These are phyloP conservation scores for Schoenoplectus tabernaemontani DNA, from an alignment of 202 grass and related monocot genomes.

Conservation along the genomic window DNA sequence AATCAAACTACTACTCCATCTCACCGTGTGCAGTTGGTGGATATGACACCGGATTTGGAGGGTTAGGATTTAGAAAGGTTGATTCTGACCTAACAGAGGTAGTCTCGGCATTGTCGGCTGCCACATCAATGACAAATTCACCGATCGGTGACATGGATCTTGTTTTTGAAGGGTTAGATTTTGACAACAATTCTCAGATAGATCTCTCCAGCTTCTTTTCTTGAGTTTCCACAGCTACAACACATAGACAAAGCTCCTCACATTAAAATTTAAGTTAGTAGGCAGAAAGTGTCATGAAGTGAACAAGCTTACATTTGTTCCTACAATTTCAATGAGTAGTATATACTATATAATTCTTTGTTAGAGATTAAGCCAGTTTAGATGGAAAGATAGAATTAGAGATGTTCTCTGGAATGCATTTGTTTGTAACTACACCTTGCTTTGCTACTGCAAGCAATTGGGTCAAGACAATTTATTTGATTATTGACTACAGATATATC, in stretches of 20 bases:
- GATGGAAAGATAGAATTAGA: slow-evolving; percentile 2
- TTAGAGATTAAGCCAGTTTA: background rate
- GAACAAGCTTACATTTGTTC: background rate
- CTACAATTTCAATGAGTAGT: background rate
- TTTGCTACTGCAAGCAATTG: background rate
- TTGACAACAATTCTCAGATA: slow-evolving; percentile 29
- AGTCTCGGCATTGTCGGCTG: slow-evolving; percentile 34
- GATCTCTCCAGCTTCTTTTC: slow-evolving; percentile 26
- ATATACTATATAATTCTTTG: background rate
- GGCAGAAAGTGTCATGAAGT: background rate
- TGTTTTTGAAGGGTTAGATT: slow-evolving; percentile 32
- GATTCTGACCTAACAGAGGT: slow-evolving; percentile 44
- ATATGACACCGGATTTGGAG: slow-evolving; percentile 17
- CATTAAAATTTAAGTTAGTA: background rate
- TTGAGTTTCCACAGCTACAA: slow-evolving; percentile 10
- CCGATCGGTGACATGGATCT: slow-evolving; percentile 22
- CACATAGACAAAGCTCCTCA: background rate
- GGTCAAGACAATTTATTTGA: background rate
- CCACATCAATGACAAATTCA: slow-evolving; percentile 21
- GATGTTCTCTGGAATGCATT: background rate
- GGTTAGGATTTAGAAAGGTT: slow-evolving; percentile 1
- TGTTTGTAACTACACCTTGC: background rate
- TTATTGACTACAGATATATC: background rate
- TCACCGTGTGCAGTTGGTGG: slow-evolving; percentile 27
- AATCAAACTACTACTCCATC: slow-evolving; percentile 39